Conservation (phyloP, 306 rosid genomes). For the Trichosanthes truncata region DNA sequence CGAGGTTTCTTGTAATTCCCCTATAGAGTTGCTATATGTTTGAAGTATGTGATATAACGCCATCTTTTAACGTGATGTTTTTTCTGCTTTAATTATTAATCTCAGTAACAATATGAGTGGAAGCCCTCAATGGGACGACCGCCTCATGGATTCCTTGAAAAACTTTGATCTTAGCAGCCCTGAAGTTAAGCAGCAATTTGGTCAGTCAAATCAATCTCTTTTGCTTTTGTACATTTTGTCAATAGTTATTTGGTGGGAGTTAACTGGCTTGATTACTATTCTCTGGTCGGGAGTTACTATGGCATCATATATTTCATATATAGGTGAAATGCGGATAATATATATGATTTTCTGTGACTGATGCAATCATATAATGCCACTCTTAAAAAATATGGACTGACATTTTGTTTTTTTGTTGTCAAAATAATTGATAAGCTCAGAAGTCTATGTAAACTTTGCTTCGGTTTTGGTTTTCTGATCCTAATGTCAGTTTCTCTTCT, state of each 20-base stretch:
- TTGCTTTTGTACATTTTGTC: background rate
- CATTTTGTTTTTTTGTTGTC: background rate
- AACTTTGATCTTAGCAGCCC: slow-evolving; percentile 94
- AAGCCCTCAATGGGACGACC: slow-evolving; percentile 70
- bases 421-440: background rate
- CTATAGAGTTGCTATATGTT: background rate
- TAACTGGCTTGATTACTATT: background rate
- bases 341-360: background rate
- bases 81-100: slow-evolving; percentile 6
- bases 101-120: slow-evolving; percentile 82
- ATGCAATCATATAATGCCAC: background rate
- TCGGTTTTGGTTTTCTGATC: background rate
- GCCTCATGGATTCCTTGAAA: slow-evolving; percentile 84
- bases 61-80: background rate
- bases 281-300: background rate
- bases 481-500: background rate
- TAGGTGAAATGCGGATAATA: background rate
- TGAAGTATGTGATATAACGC: background rate
- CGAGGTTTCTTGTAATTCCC: background rate
- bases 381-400: background rate
- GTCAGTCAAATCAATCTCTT: slow-evolving; percentile 27
- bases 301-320: background rate
- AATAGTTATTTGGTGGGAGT: background rate
- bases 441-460: background rate
- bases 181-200: slow-evolving; percentile 93